Evolutionary conservation across 2,329 filamentous ascomycete genomes (phyloP).

Genomic region (Macrophomina pseudophaseolina): DNA sequence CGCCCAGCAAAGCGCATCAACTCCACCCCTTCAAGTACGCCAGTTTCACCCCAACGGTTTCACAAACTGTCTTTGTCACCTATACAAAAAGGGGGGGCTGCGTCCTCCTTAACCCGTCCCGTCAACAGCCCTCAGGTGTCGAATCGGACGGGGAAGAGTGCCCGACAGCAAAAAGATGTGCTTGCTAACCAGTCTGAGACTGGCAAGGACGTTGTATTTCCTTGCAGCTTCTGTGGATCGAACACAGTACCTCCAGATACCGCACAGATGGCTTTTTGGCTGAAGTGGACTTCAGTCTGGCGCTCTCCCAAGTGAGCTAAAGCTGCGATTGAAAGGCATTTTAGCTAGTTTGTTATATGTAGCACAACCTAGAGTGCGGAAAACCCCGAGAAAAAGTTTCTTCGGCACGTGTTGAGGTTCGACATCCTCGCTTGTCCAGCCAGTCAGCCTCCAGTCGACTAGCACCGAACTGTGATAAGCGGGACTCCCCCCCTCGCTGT

Average conservation of each 20-base stretch:
- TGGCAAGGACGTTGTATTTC: neutral
- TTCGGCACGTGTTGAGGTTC: neutral
- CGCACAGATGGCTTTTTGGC: constrained; percentile 34
- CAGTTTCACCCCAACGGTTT: too few species aligned
- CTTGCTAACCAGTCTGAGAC: constrained; percentile 10
- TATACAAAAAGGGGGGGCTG: too few species aligned
- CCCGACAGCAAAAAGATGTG: neutral
- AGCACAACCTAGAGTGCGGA: neutral
- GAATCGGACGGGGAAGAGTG: too few species aligned
- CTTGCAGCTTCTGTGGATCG: constrained; percentile 44
- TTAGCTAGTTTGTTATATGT: neutral
- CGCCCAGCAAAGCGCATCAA: too few species aligned
- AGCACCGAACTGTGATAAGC: neutral
- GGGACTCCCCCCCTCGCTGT: too few species aligned
- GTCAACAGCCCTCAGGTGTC: too few species aligned
- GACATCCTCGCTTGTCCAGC: neutral
- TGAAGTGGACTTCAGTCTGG: constrained; percentile 43
- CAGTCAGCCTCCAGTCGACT: neutral
- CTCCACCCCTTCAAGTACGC: too few species aligned
- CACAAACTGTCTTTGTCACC: too few species aligned
- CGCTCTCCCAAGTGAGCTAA: constrained; percentile 47
- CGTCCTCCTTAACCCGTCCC: too few species aligned
- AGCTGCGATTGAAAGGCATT: constrained; percentile 32
- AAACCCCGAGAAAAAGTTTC: neutral
- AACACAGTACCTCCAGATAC: constrained; percentile 47